Conservation (phyloP, 306 rosid species). For the Cucurbita argyrosperma region DNA sequence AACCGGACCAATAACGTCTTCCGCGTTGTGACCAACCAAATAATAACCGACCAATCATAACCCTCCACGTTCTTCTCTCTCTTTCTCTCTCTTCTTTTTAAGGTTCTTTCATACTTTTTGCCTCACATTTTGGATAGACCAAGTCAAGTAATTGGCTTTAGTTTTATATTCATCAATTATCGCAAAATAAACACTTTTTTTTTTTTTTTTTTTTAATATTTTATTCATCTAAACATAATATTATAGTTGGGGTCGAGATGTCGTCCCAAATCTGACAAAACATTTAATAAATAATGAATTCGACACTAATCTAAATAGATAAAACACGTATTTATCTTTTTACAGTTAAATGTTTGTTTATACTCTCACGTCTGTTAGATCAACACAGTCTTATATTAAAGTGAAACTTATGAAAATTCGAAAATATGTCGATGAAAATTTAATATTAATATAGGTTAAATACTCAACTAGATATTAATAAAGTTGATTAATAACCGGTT, state of each 20-base stretch:
- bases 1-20: slow-evolving; percentile 6
- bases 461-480: too few species aligned
- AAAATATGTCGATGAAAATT: too few species aligned
- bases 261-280: too few species aligned
- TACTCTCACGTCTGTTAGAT: too few species aligned
- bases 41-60: not conserved
- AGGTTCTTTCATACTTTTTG: not conserved
- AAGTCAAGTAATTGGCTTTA: not conserved
- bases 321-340: too few species aligned
- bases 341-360: too few species aligned
- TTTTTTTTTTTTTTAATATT: not conserved
- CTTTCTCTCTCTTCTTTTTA: not conserved
- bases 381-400: too few species aligned
- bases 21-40: slow-evolving; percentile 7
- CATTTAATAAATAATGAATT: too few species aligned
- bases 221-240: not conserved
- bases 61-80: not conserved
- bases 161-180: not conserved
- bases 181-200: not conserved
- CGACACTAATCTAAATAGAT: too few species aligned
- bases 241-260: not conserved
- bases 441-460: too few species aligned
- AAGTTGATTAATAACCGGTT: too few species aligned
- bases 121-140: slow-evolving; percentile 1
- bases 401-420: too few species aligned